Evolutionary conservation across 1,284 basidiomycete species (phyloP).

Genomic region (Papiliotrema laurentii): DNA sequence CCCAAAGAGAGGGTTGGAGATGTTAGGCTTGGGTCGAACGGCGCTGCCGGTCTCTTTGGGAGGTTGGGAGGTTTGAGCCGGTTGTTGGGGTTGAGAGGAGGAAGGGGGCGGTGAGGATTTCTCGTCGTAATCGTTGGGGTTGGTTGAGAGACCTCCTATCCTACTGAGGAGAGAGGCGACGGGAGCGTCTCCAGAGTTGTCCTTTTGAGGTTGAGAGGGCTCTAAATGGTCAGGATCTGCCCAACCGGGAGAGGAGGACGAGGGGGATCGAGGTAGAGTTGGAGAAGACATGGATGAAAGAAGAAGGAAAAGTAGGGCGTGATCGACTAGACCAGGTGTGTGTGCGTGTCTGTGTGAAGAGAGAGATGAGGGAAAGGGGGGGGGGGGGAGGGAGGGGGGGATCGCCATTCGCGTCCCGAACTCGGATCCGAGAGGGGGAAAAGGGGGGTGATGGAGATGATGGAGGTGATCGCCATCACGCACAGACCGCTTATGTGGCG

Average conservation of each 20-base stretch:
- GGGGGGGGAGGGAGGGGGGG: not conserved
- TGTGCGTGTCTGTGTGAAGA: too few species aligned
- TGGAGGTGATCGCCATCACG: not conserved
- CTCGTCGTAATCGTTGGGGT: conserved; percentile 5
- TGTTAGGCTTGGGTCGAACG: conserved; percentile 25
- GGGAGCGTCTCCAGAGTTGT: conserved; percentile 16
- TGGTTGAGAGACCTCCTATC: conserved; percentile 37
- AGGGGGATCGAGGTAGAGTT: too few species aligned
- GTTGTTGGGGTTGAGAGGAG: not conserved
- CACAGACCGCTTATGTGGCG: not conserved
- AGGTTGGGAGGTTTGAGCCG: conserved; percentile 2
- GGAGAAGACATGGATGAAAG: too few species aligned
- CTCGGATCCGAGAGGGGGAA: not conserved
- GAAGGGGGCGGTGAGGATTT: conserved; percentile 6
- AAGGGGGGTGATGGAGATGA: not conserved
- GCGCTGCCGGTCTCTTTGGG: not conserved
- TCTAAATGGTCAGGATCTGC: not conserved
- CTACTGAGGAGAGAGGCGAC: conserved; percentile 34
- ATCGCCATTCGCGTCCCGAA: not conserved
- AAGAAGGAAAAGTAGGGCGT: too few species aligned
- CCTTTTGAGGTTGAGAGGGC: not conserved
- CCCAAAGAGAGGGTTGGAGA: conserved; percentile 31
- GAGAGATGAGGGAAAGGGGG: not conserved
- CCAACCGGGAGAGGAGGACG: not conserved
- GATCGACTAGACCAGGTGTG: too few species aligned